Base-by-base conservation (phyloP, 345 rosid genomes). In the Kernera saxatilis region DNA sequence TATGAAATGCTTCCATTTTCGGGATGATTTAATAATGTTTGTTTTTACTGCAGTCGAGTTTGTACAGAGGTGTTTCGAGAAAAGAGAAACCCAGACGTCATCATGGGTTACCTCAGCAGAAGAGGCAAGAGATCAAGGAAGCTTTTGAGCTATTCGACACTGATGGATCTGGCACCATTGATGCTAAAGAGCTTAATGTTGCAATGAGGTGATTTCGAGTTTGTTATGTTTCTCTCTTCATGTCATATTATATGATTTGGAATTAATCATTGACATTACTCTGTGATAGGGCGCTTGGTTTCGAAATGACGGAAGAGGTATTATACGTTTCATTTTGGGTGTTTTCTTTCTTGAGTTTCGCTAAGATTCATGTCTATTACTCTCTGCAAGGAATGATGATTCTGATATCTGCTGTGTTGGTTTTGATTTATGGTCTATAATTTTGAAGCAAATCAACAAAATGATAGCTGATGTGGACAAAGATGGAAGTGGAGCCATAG, bases 381-480 rank as follows among this genome's bases (percentile, higher is more conserved):
- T 61, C 23, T 49, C 22, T n/a, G 12, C 26, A 29, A 29, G 10
- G 69, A 21, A 25, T 36, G 56, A 19, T 1, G 19, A 22, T 40
- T 61, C 29, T 32, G 60, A 29, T 26, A 44, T 22, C 25, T 14
- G 8, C 9, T 64, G 14, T 33, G 43, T 32, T 44, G 26, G 53
- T 54, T 18, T 25, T 6, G n/a, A 32, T 18, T 11, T 40, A 3
- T 40, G 11, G 11, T 35, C 1, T 35, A 40, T 40, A 14, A 40
- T 18, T 39, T 11, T 54, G 70, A 63, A 88, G 96, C 94, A 93
- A 93, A 93, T 95, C 81, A 71, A 71, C 11, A 86, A 95, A 90
- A 95, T 95, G 97, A 92, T 95, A 80, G 91, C 88, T 17, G 99
- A 95, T 75, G 98, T 95, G 37, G 99, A 92, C 68, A 95, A 90